phyloP scores from a whole-genome alignment of 306 rosid genomes.

The Cercis canadensis region DNA sequence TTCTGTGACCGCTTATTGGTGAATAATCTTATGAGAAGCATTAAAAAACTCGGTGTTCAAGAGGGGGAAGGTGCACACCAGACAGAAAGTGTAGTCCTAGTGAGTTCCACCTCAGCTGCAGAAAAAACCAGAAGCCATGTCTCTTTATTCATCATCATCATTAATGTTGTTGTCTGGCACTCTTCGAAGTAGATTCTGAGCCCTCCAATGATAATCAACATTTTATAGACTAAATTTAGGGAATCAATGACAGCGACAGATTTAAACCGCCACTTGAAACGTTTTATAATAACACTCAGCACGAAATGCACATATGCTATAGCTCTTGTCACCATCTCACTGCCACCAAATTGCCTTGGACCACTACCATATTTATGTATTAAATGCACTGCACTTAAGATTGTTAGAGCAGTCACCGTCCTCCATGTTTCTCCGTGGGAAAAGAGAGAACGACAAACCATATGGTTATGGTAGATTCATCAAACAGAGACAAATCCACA shows the following conservation, averaged over 20 bases:
- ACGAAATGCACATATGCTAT: constrained; percentile 1
- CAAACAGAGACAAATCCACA: constrained; percentile 19
- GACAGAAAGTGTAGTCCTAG: constrained; percentile 40
- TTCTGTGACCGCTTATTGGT: too few relatives aligned
- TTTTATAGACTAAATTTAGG: background rate
- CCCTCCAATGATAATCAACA: constrained; percentile 23
- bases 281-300: background rate
- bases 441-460: background rate
- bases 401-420: constrained; percentile 40
- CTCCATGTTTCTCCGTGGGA: background rate
- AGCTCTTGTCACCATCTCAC: background rate
- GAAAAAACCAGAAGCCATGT: constrained; percentile 26
- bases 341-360: constrained; percentile 19
- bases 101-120: constrained; percentile 41
- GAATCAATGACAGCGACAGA: background rate
- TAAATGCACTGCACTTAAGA: constrained; percentile 31
- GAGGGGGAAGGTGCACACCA: constrained; percentile 37
- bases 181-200: background rate
- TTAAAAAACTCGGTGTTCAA: background rate
- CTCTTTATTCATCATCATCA: constrained; percentile 20
- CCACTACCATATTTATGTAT: constrained; percentile 28
- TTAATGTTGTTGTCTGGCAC: constrained; percentile 29
- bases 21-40: too few relatives aligned
- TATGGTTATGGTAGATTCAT: constrained; percentile 19
- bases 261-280: background rate